phyloP scores from a whole-genome alignment of 2,329 filamentous ascomycete genomes.

The Dendryphion nanum region DNA sequence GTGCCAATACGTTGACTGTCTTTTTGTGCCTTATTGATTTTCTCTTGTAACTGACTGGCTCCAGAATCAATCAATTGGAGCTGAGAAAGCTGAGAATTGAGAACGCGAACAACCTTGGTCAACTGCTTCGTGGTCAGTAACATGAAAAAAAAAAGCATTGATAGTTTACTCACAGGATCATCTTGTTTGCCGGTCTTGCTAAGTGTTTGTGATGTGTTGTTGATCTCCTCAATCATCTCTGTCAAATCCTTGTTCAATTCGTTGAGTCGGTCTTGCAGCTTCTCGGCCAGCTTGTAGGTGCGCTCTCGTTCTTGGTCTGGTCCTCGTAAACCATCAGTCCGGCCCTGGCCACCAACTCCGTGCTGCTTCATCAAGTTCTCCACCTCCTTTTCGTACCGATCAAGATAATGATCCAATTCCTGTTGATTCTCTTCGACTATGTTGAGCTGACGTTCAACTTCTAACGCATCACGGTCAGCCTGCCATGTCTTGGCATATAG shows the following conservation, averaged over 20 bases:
- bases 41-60: constrained; percentile 74
- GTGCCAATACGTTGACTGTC: constrained; percentile 61
- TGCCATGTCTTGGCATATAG: constrained; percentile 90
- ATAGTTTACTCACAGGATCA: constrained; percentile 24
- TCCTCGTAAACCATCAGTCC: constrained; percentile 73
- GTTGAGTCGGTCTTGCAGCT: constrained; percentile 83
- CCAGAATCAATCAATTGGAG: constrained; percentile 92
- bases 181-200: constrained; percentile 81
- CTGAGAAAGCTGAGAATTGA: constrained; percentile 89
- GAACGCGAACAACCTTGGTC: constrained; percentile 90
- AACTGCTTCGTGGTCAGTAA: constrained; percentile 54
- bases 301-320: constrained; percentile 94
- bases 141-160: background rate
- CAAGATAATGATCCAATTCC: constrained; percentile 83
- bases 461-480: constrained; percentile 85
- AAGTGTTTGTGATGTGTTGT: constrained; percentile 82
- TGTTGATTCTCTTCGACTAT: constrained; percentile 90
- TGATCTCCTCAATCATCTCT: constrained; percentile 98
- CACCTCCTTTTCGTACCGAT: constrained; percentile 88
- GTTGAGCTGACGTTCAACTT: constrained; percentile 88
- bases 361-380: constrained; percentile 90
- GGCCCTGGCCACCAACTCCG: constrained; percentile 52
- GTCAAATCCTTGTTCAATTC: constrained; percentile 90
- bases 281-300: constrained; percentile 95
- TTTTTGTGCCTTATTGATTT: constrained; percentile 80